Percentiles rank a stretch among this genome's conserved stretches.
These are phyloP conservation scores for Colletotrichum spaethianum DNA, from an alignment of 2,329 filamentous ascomycete genomes.

Conservation along the genomic window DNA sequence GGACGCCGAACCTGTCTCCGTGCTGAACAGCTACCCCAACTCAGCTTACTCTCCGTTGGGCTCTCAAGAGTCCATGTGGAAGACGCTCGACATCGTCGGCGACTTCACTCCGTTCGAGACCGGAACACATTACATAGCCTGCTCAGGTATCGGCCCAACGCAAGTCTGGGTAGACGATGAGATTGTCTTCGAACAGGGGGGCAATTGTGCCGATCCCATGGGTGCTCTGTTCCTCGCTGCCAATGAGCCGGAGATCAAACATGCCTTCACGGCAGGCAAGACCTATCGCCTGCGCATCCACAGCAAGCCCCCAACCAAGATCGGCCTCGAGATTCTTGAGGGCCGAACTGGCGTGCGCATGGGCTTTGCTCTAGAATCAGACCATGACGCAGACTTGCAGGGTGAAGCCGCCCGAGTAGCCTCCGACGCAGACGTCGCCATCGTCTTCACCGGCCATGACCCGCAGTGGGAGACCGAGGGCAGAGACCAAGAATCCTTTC, in stretches of 20 bases:
- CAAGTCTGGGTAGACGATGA: conserved; percentile 50
- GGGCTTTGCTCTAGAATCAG: conserved; percentile 50
- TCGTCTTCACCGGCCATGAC: conserved; percentile 77
- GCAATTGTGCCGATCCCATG: conserved; percentile 52
- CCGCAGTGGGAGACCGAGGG: conserved; percentile 64
- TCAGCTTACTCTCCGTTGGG: conserved; percentile 47
- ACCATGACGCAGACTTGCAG: conserved; percentile 69
- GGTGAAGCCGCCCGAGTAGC: conserved; percentile 59
- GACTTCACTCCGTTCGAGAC: conserved; percentile 50
- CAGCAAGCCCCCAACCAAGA: conserved; percentile 48
- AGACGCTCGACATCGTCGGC: conserved; percentile 49
- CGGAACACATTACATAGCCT: conserved; percentile 51
- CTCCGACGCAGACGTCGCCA: conserved; percentile 64
- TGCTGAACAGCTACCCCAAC: conserved; percentile 45
- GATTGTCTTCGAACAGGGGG: conserved; percentile 50
- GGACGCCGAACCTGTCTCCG: conserved; percentile 44
- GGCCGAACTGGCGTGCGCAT: conserved; percentile 50
- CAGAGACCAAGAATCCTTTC: conserved; percentile 71
- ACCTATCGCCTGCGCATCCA: conserved; percentile 51
- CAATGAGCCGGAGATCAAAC: conserved; percentile 49
- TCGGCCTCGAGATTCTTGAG: conserved; percentile 51
- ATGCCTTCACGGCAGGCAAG: conserved; percentile 47
- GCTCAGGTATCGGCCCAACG: conserved; percentile 50
- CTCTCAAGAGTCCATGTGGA: conserved; percentile 42
- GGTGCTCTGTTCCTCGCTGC: conserved; percentile 51